Evolutionary conservation across 73 alveolate genomes (phyloP), one percentile per base, ranked within the genome.

Genomic region (Stentor roeselii): DNA sequence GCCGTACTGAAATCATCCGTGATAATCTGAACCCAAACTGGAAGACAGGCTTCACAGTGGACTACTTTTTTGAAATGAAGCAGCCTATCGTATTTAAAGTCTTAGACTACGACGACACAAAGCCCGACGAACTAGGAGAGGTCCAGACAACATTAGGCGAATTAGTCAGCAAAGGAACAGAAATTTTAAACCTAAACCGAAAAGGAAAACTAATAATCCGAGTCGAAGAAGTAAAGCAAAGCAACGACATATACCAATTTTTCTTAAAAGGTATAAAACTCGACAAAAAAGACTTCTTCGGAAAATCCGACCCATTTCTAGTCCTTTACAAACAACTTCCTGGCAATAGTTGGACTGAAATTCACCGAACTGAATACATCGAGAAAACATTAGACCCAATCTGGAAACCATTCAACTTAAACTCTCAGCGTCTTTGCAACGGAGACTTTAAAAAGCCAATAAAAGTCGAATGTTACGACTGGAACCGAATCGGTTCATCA

Each of bases 51-150:
- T 60, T 92, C 61, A 84, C 83, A 67, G 82, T 94, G 40, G 95
- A 94, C 84, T 95, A 84, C 84, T 92, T 78, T 74, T 95, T 95
- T 86, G 98, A 95, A 88, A 90, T 83, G 37, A 92, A 95, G 78
- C 93, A 95, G 86, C 40, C 40, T 32, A n/a, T 94, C 3, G 86
- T 39, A 37, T 83, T 91, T 86, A 93, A 84, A 75, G 92, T 93
- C 35, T 82, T 78, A 76, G 97, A 91, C 76, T 92, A 92, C 82
- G 93, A 82, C 3, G 84, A 86, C 60, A 88, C 86, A n/a, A 75
- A 60, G 34, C 83, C 86, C 37, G 97, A 93, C 30, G 75, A 75
- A 67, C 85, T 93, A 59, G 97, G 97, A 3, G 76, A 59, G 36
- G 60, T 75, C 41, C 91, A 91, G 60, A 87, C 94, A 6, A 92